Conservation (phyloP, 2,329 filamentous ascomycete species). For the Trematosphaeria pertusa region DNA sequence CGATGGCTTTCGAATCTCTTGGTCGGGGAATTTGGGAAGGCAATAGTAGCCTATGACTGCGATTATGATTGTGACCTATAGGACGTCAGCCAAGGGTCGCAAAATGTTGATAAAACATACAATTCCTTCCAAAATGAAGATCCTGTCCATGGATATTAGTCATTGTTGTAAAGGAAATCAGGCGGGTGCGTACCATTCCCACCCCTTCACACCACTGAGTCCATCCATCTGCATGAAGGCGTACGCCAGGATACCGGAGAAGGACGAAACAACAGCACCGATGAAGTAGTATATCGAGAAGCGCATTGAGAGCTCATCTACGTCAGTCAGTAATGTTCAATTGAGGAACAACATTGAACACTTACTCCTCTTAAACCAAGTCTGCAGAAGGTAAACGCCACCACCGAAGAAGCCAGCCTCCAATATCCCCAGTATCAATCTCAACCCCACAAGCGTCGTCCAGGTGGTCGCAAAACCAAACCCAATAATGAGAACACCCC, state of each 20-base stretch:
- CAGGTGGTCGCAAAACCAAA: constrained; percentile 44
- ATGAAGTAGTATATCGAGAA: constrained; percentile 18
- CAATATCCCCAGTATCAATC: constrained; percentile 34
- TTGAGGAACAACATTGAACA: no score
- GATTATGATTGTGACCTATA: constrained; percentile 38
- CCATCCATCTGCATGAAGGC: constrained; percentile 36
- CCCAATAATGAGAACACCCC: constrained; percentile 29
- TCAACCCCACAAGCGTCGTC: constrained; percentile 39
- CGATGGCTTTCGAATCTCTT: constrained; percentile 24
- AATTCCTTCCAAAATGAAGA: constrained; percentile 2
- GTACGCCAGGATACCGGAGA: constrained; percentile 46
- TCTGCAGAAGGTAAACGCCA: constrained; percentile 46
- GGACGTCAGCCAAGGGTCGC: constrained; percentile 23
- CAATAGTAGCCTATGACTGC: constrained; percentile 43
- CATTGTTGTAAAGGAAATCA: not conserved
- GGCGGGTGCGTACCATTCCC: constrained; percentile 27
- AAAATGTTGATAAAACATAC: not conserved
- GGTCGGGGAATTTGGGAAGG: constrained; percentile 51
- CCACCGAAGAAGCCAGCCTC: constrained; percentile 41
- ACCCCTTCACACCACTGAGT: constrained; percentile 33
- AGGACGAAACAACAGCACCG: constrained; percentile 30
- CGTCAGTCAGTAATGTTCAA: no score
- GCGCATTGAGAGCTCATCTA: constrained; percentile 29
- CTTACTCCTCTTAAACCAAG: constrained; percentile 49
- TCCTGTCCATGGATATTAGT: not conserved